Base-by-base conservation (phyloP, 805 yeast species). In the Kodamaea restingae region DNA sequence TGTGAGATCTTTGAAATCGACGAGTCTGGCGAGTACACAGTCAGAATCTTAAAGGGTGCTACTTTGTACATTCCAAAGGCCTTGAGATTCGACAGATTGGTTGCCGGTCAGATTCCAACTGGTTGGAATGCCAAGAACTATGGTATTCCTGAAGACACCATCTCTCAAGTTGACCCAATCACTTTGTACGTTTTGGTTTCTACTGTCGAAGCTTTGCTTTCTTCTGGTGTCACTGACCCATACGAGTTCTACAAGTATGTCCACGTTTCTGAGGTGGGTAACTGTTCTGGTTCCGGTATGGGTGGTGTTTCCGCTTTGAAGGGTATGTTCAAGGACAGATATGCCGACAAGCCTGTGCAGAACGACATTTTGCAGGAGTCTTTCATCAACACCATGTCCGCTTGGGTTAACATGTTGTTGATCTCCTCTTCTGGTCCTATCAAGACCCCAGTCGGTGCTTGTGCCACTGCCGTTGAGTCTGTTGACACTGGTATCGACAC, bases 231-330 rank as follows among this genome's bases (percentile, higher is more conserved):
- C 57, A 88, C 96, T 44, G 98, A 93, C 63, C 98, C 99, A 48
- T 93, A 88, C 64, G 99, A 93, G 73, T 88, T 95, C 76, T 93
- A 93, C 77, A 83, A 91, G 71, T 95, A 93, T 63, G 95, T 95
- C 36, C 99, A 93, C 65, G 95, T 93, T 42, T 88, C 98, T 34
- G 98, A 93, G 70, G 88, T 93, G 52, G 99, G 98, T 73, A 95
- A 91, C 78, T 90, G 98, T 77, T 84, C 96, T 35, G 99, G 99
- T 73, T 88, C 97, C 41, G 99, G 99, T 80, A 91, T 93, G 95
- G 99, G 99, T 70, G 99, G 99, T 83, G 95, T 91, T 55, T 64
- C 84, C 53, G 98, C 99, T 38, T 71, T 93, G 60, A 86, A 95
- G 65, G 97, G 96, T 55, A 93, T 93, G 98, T 93, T 88, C 76